phyloP scores from a whole-genome alignment of 768 basidiomycete genomes.

The Pilatotrama ljubarskyi region DNA sequence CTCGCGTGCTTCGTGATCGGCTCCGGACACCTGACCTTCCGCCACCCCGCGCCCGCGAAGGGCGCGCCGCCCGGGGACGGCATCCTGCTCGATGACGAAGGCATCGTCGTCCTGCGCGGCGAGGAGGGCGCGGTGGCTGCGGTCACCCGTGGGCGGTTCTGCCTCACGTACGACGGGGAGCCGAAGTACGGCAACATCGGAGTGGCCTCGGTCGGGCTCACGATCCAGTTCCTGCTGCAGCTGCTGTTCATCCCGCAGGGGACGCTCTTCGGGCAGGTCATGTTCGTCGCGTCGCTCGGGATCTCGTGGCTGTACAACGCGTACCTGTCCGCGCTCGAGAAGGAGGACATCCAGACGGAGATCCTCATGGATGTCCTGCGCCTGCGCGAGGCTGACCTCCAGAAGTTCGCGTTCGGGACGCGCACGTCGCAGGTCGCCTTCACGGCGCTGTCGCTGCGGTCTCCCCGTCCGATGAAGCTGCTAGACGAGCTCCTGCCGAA shows the following conservation, averaged over 20 bases:
- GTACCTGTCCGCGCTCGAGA: constrained; percentile 19
- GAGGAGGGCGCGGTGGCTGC: constrained; percentile 15
- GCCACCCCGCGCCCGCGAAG: constrained; percentile 8
- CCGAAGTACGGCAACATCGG: constrained; percentile 14
- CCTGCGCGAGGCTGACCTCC: background rate
- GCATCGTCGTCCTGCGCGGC: constrained; percentile 16
- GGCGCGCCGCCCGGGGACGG: constrained; percentile 16
- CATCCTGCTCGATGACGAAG: constrained; percentile 4
- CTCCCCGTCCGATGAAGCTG: constrained; percentile 5
- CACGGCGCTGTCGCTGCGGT: constrained; percentile 5
- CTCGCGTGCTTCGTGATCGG: constrained; percentile 16
- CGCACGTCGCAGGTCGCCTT: constrained; percentile 16
- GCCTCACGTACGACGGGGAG: constrained; percentile 1
- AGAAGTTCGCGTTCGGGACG: constrained; percentile 5
- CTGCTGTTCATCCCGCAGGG: constrained; percentile 21
- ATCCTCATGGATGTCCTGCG: constrained; percentile 5
- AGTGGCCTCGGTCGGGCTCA: constrained; percentile 11
- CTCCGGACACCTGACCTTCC: constrained; percentile 13
- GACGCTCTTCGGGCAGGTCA: constrained; percentile 16
- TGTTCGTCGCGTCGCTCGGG: constrained; percentile 20
- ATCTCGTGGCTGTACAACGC: constrained; percentile 21
- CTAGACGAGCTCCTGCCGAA: constrained; percentile 16
- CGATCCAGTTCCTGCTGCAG: constrained; percentile 17
- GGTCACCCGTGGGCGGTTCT: constrained; percentile 19
- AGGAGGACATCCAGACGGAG: constrained; percentile 18